Evolutionary conservation across 129 eudicot genomes (phyloP).

Genomic region (Chrysanthemum seticuspe): DNA sequence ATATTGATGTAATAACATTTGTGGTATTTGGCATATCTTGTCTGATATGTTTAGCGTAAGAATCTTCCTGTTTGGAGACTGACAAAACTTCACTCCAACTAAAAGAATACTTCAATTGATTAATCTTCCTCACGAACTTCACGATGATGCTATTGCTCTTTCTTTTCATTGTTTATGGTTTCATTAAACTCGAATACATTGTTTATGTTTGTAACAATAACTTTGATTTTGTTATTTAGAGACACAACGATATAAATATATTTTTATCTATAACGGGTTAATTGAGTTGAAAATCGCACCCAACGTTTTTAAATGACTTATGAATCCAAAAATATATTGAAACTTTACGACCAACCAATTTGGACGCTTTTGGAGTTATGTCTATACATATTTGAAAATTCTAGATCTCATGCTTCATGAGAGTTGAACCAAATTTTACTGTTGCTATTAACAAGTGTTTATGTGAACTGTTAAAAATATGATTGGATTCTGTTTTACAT

Average conservation of each 20-base stretch:
- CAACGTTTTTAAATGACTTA: no score
- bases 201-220: background rate
- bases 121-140: constrained; percentile 9
- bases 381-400: background rate
- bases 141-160: background rate
- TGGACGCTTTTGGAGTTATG: no score
- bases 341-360: no score
- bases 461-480: no score
- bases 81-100: constrained; percentile 21
- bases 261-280: no score
- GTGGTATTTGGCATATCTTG: constrained; percentile 17
- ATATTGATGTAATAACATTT: background rate
- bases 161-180: background rate
- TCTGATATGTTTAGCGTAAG: constrained; percentile 32
- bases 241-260: background rate
- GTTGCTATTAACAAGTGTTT: background rate
- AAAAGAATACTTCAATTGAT: constrained; percentile 4
- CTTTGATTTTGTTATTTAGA: background rate
- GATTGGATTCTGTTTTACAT: no score
- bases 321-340: no score
- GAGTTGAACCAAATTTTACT: background rate
- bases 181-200: background rate
- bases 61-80: constrained; percentile 28
- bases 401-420: background rate
- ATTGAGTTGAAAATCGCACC: no score